Conservation (phyloP, 371 early-diverging fungal species). For the Lichtheimia ornata region DNA sequence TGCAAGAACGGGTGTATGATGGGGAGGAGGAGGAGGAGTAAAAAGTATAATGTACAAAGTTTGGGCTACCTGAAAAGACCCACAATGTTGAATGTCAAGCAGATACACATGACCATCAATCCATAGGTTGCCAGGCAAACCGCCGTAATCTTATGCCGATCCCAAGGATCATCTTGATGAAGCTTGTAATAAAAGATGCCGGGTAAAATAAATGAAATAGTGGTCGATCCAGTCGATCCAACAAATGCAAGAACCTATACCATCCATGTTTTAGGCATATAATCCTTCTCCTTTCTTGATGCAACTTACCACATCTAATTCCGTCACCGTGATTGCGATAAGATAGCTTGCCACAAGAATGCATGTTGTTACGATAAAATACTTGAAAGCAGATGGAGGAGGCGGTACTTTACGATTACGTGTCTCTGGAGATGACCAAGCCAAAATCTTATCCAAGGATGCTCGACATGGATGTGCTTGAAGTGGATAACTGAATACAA, state of each 20-base stretch:
- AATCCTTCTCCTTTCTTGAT: not conserved
- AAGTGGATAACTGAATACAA: conserved; percentile 95
- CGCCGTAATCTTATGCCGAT: not conserved
- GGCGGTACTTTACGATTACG: conserved; percentile 25
- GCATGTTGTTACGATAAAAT: conserved; percentile 64
- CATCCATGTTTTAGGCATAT: not conserved
- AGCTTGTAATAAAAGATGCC: conserved; percentile 6
- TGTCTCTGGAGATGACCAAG: conserved; percentile 22
- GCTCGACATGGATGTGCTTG: conserved; percentile 96
- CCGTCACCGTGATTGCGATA: conserved; percentile 74
- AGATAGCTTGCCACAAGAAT: conserved; percentile 73
- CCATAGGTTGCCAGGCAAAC: conserved; percentile 3
- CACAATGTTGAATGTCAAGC: conserved; percentile 3
- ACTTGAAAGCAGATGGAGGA: conserved; percentile 50
- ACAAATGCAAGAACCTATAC: conserved; percentile 6
- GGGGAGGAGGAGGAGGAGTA: too few species aligned
- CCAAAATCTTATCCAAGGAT: conserved; percentile 85
- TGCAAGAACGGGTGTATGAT: too few species aligned
- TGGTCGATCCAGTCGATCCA: conserved; percentile 9
- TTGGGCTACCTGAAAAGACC: not conserved
- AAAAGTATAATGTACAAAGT: too few species aligned
- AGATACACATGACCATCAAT: not conserved
- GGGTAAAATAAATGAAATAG: conserved; percentile 1
- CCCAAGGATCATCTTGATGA: conserved; percentile 1
- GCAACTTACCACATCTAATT: conserved; percentile 68